Percentiles rank a stretch among this genome's conserved stretches.
phyloP scores from a whole-genome alignment of 2,329 filamentous ascomycete genomes.

The Akanthomyces muscarius region DNA sequence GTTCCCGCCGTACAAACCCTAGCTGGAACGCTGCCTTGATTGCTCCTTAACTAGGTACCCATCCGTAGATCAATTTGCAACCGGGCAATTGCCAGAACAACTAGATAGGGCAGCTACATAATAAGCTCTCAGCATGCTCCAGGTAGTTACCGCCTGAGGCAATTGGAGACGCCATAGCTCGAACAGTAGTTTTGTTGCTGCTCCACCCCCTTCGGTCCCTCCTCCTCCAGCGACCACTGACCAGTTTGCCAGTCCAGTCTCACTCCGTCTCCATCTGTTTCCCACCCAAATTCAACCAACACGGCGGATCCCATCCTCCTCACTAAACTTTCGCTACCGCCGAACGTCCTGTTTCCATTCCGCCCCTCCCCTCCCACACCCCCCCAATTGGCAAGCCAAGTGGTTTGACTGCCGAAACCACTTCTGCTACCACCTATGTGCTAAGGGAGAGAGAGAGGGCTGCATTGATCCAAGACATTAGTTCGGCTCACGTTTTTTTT shows the following conservation, averaged over 20 bases:
- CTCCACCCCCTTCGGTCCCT: not conserved
- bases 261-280: not conserved
- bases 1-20: too few relatives aligned
- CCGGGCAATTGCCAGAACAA: too few relatives aligned
- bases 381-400: constrained; percentile 7
- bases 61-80: too few relatives aligned
- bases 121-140: too few relatives aligned
- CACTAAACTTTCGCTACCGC: constrained; percentile 5
- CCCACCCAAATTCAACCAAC: constrained; percentile 7
- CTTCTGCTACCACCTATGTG: constrained; percentile 1
- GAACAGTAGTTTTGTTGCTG: not conserved
- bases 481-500: not conserved
- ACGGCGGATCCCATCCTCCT: constrained; percentile 1
- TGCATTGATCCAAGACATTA: not conserved
- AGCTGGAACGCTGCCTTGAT: too few relatives aligned
- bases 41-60: too few relatives aligned
- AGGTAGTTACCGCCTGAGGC: too few relatives aligned
- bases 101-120: too few relatives aligned
- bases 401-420: constrained; percentile 4
- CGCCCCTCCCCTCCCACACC: not conserved
- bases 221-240: not conserved
- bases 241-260: not conserved
- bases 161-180: too few relatives aligned
- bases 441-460: not conserved
- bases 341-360: not conserved